Evolutionary conservation across 1,284 basidiomycete genomes (phyloP).

Genomic region (Pisolithus thermaeus): DNA sequence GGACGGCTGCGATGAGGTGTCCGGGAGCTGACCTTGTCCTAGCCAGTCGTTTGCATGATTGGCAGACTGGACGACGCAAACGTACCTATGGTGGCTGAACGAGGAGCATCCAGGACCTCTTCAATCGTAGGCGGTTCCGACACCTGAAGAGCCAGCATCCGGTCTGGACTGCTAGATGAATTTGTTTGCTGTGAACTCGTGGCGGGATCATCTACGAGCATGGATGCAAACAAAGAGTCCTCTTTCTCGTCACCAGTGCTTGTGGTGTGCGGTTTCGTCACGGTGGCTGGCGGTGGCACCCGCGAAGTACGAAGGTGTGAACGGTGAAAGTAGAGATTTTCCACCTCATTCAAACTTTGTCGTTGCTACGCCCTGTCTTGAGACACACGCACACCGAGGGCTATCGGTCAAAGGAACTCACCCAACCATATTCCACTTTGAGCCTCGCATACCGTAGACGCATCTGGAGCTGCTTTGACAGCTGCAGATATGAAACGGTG

Average conservation of each 20-base stretch:
- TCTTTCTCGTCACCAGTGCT: background rate
- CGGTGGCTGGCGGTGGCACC: conserved; percentile 4
- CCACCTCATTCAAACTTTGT: conserved; percentile 70
- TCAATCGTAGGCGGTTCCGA: background rate
- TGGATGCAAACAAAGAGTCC: background rate
- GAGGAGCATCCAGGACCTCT: background rate
- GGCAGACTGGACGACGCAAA: conserved; percentile 2
- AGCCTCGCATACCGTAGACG: conserved; percentile 70
- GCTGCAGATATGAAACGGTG: conserved; percentile 31
- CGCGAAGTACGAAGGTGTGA: conserved; percentile 36
- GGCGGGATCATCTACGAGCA: conserved; percentile 4
- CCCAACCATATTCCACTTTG: conserved; percentile 79
- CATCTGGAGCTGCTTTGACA: conserved; percentile 68
- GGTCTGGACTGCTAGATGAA: conserved; percentile 8
- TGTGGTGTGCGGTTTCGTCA: conserved; percentile 7
- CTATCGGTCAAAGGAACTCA: conserved; percentile 31
- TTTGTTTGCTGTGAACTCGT: conserved; percentile 1
- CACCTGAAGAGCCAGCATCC: background rate
- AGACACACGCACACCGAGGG: conserved; percentile 4
- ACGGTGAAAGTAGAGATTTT: conserved; percentile 72
- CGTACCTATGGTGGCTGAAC: background rate
- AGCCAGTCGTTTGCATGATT: conserved; percentile 1
- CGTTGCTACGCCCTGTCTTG: conserved; percentile 44
- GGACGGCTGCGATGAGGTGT: background rate
- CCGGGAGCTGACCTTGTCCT: conserved; percentile 3